phyloP scores from a whole-genome alignment of 1,284 basidiomycete species.

The Peniophora sp. region DNA sequence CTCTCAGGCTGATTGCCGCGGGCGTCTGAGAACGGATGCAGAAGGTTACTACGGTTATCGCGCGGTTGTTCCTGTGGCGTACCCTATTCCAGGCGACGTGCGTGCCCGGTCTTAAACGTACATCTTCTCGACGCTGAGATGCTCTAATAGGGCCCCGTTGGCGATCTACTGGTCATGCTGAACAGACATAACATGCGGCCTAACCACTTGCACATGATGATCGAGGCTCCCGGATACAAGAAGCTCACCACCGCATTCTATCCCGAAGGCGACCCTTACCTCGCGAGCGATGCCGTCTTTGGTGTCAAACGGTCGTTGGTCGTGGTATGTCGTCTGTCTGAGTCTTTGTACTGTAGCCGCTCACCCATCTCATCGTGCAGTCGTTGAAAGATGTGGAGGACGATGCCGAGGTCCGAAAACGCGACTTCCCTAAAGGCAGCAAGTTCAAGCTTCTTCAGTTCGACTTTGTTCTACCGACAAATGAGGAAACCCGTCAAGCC shows the following conservation, averaged over 20 bases:
- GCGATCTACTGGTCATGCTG: slow-evolving; percentile 48
- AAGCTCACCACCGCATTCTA: slow-evolving; percentile 72
- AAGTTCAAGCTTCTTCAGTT: slow-evolving; percentile 54
- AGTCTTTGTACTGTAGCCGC: neutral
- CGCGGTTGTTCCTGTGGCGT: slow-evolving; percentile 70
- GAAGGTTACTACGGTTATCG: slow-evolving; percentile 71
- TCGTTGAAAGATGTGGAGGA: slow-evolving; percentile 42
- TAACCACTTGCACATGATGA: slow-evolving; percentile 71
- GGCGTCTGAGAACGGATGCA: slow-evolving; percentile 51
- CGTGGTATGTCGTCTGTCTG: slow-evolving; percentile 34
- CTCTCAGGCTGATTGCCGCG: slow-evolving; percentile 67
- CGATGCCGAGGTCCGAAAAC: slow-evolving; percentile 42
- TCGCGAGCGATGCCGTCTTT: slow-evolving; percentile 70
- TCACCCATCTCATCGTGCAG: slow-evolving; percentile 22
- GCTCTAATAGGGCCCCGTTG: slow-evolving; percentile 59
- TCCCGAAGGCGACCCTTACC: slow-evolving; percentile 59
- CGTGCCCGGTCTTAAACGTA: slow-evolving; percentile 11
- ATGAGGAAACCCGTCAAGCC: slow-evolving; percentile 34
- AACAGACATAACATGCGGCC: slow-evolving; percentile 74
- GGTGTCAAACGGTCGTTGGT: slow-evolving; percentile 64
- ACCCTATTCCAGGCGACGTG: slow-evolving; percentile 75
- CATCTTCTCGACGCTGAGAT: neutral
- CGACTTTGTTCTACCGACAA: slow-evolving; percentile 55
- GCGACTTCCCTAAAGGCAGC: slow-evolving; percentile 53
- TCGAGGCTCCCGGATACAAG: slow-evolving; percentile 64